These are phyloP conservation scores for Guadua angustifolia DNA, from an alignment of 176 grass and related monocot species.

Conservation along the genomic window DNA sequence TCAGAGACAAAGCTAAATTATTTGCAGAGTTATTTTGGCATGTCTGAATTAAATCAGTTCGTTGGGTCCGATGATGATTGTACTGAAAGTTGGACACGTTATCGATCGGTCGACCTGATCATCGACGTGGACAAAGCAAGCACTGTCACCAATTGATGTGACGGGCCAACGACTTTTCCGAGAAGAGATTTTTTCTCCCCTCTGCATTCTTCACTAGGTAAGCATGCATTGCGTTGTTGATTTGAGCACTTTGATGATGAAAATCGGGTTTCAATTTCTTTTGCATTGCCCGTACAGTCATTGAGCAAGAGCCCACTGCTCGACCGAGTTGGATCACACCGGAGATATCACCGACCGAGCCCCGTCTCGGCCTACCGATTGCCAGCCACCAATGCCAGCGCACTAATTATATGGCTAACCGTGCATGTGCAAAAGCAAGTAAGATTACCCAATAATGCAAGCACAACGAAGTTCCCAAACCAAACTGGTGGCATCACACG, in stretches of 20 bases:
- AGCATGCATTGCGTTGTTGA: background rate
- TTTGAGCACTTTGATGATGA: too few relatives aligned
- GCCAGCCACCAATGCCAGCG: constrained; percentile 7
- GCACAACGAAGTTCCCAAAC: background rate
- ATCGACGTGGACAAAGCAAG: background rate
- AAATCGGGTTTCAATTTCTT: too few relatives aligned
- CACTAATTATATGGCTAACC: constrained; percentile 4
- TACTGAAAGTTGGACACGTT: constrained; percentile 12
- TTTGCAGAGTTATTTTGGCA: background rate
- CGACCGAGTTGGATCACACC: background rate
- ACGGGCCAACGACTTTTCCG: background rate
- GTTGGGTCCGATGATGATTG: background rate
- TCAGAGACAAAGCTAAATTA: background rate
- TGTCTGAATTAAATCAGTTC: background rate
- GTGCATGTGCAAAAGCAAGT: constrained; percentile 14
- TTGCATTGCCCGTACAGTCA: background rate
- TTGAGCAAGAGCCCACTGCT: background rate
- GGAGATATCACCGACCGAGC: background rate
- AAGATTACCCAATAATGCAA: constrained; percentile 9
- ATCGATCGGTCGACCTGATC: background rate
- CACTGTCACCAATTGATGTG: background rate
- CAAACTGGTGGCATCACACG: background rate
- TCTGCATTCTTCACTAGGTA: too few relatives aligned
- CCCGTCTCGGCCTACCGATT: background rate
- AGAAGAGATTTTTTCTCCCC: background rate